These are phyloP conservation scores for Saccharomycopsis olivae DNA, from an alignment of 805 yeast species.

Conservation along the genomic window DNA sequence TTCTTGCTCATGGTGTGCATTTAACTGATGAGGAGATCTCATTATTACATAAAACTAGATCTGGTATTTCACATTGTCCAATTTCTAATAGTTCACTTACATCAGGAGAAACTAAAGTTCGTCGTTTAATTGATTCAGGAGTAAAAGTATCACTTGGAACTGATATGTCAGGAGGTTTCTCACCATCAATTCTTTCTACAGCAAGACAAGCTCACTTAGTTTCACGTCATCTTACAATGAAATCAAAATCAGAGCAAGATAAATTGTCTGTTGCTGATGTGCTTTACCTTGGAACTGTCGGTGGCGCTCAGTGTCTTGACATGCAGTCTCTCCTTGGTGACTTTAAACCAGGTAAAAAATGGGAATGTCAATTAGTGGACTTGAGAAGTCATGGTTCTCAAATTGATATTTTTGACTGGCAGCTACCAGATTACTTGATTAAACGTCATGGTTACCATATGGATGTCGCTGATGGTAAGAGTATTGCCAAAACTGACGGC, in stretches of 20 bases:
- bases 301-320: conserved; percentile 75
- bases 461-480: not conserved
- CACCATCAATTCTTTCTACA: conserved; percentile 51
- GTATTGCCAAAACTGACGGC: not conserved
- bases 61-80: conserved; percentile 91
- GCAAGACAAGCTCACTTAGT: conserved; percentile 65
- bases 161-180: conserved; percentile 69
- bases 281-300: conserved; percentile 72
- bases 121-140: conserved; percentile 50
- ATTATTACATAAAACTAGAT: conserved; percentile 38
- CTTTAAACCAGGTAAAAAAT: conserved; percentile 67
- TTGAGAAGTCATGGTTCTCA: conserved; percentile 41
- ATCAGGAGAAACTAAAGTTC: conserved; percentile 82
- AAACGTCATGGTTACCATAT: conserved; percentile 7
- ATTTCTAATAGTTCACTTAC: conserved; percentile 80
- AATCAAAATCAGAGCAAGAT: conserved; percentile 30
- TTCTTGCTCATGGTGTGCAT: conserved; percentile 86
- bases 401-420: conserved; percentile 72
- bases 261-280: conserved; percentile 62
- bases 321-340: conserved; percentile 51
- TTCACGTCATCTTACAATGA: conserved; percentile 62
- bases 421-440: conserved; percentile 30
- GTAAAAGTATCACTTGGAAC: conserved; percentile 77
- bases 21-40: conserved; percentile 53
- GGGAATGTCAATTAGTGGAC: conserved; percentile 76